Conservation (phyloP, 805 yeast species). For the Debaryomyces prosopidis region DNA sequence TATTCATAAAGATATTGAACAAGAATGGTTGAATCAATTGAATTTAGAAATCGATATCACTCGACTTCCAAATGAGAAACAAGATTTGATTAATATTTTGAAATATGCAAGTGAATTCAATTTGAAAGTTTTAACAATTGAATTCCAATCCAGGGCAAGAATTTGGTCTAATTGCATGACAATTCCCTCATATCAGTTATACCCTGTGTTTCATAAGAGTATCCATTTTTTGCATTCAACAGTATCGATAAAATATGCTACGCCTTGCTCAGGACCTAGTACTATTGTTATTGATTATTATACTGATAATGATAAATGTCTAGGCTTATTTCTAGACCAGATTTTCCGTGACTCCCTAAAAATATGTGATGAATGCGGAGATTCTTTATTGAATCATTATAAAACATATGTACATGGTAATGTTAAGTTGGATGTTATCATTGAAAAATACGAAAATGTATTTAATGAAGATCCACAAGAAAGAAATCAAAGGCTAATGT, state of each 20-base stretch:
- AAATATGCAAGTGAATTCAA: constrained; percentile 34
- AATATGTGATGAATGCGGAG: constrained; percentile 80
- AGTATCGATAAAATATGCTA: constrained; percentile 79
- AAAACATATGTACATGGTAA: constrained; percentile 86
- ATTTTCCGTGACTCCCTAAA: constrained; percentile 65
- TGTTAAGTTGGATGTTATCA: constrained; percentile 75
- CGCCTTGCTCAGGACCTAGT: constrained; percentile 92
- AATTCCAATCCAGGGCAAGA: constrained; percentile 50
- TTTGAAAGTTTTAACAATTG: constrained; percentile 50
- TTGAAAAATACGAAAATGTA: constrained; percentile 49
- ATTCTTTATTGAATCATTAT: constrained; percentile 68
- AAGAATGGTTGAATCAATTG: constrained; percentile 25
- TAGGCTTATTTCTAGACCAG: constrained; percentile 87
- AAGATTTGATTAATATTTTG: constrained; percentile 38
- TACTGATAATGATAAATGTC: constrained; percentile 84
- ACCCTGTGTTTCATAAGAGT: constrained; percentile 65
- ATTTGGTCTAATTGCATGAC: constrained; percentile 41
- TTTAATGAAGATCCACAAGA: constrained; percentile 22
- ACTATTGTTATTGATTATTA: constrained; percentile 82
- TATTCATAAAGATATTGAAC: constrained; percentile 26
- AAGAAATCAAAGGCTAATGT: constrained; percentile 64
- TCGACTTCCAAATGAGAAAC: constrained; percentile 36
- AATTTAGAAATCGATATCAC: constrained; percentile 23
- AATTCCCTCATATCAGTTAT: constrained; percentile 37
- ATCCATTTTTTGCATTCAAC: constrained; percentile 77